phyloP scores from a whole-genome alignment of 2,329 filamentous ascomycete species.

The Byssoonygena ceratinophila region DNA sequence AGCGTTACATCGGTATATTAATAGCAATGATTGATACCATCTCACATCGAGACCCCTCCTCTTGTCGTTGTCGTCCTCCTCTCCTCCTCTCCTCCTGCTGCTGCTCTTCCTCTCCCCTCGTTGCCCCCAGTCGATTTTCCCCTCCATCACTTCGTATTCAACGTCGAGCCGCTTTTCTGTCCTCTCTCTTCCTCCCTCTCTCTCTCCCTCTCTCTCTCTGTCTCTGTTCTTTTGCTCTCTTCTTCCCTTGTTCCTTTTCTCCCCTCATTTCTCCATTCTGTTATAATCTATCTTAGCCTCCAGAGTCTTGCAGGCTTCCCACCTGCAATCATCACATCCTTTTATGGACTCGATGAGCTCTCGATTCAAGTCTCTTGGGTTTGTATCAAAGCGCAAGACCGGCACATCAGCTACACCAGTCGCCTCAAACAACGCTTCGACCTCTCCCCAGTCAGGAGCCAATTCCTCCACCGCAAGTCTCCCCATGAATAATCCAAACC shows the following conservation, averaged over 20 bases:
- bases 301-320: constrained; percentile 16
- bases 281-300: constrained; percentile 16
- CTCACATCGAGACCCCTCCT: too few relatives aligned
- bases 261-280: constrained; percentile 15
- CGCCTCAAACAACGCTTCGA: constrained; percentile 25
- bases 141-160: constrained; percentile 7
- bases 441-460: constrained; percentile 30
- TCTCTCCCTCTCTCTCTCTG: constrained; percentile 11
- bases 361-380: constrained; percentile 42
- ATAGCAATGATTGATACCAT: neutral
- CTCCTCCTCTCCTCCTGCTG: neutral
- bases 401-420: constrained; percentile 30
- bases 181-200: neutral
- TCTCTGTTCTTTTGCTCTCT: constrained; percentile 4
- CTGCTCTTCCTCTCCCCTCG: neutral
- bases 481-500: constrained; percentile 47
- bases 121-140: neutral
- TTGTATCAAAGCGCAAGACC: constrained; percentile 42
- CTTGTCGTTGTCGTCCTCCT: too few relatives aligned
- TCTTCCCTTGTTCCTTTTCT: constrained; percentile 1
- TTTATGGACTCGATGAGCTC: constrained; percentile 43
- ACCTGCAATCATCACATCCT: constrained; percentile 12
- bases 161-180: constrained; percentile 4
- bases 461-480: constrained; percentile 43
- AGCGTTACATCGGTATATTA: constrained; percentile 1